Base-by-base conservation (phyloP, 1,284 basidiomycete species). In the Chondrostereum purpureum region DNA sequence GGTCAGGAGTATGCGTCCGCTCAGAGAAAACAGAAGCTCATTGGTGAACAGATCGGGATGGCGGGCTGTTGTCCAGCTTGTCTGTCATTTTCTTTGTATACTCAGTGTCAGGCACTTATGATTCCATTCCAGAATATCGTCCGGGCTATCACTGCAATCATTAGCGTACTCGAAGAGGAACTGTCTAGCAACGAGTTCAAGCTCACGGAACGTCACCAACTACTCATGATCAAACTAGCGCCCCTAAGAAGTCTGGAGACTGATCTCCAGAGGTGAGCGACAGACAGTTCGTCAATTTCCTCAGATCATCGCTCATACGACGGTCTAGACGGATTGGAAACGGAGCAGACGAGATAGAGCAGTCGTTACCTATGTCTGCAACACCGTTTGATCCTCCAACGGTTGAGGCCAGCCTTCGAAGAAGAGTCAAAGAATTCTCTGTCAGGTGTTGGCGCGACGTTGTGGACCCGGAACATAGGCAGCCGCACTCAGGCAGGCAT, bases 31-130 rank as follows among this genome's bases (percentile, higher is more conserved):
- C n/a, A n/a, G n/a, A n/a, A n/a, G n/a, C n/a, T n/a, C n/a, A n/a
- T n/a, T n/a, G n/a, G n/a, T n/a, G n/a, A n/a, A n/a, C n/a, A 31
- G 27, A n/a, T 53, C 64, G 38, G 64, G 67, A 50, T 75, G 72
- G 73, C 68, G 72, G 16, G 61, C 68, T 4, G 71, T 73, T 35
- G 67, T 75, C 40, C 77, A 68, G 51, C 67, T 77, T 33, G 27
- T 31, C 8, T 8, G 27, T 31, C n/a, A n/a, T n/a, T n/a, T n/a
- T n/a, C n/a, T n/a, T 8, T 31, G 27, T n/a, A 31, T 31, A 31
- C n/a, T n/a, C 27, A 31, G 8, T n/a, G 27, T 31, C 8, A 8
- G 8, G 27, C 27, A n/a, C n/a, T 31, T 31, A 31, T 31, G 27
- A 31, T n/a, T n/a, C 8, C 27, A 8, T 31, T 31, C 27, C 27